Evolutionary conservation across 2,329 filamentous ascomycete genomes (phyloP), one percentile per base, ranked within the genome.

Genomic region (Fusarium guadeloupense): DNA sequence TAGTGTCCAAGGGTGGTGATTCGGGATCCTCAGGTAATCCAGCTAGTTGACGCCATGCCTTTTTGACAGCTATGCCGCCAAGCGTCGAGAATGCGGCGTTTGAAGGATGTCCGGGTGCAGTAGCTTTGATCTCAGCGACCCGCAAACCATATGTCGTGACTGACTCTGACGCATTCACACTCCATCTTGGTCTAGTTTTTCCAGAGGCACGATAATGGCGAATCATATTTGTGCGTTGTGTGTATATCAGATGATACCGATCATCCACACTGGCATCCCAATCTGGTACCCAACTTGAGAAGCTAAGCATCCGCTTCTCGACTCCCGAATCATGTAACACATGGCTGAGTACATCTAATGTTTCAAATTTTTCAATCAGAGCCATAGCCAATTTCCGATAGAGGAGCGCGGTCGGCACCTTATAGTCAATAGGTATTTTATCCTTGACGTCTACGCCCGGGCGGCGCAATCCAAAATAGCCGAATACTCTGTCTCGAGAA

Each of bases 401-500:
- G 1, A 54, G 21, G 3, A 33, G 33, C 0, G 28, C 40, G 1
- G 50, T 35, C 3, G 45, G 9, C 2, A 42, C 16, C 6, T 35
- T 28, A 23, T 52, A 59, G 25, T 59, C 46, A 5, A 46, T 35
- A 4, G 30, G 35, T 0, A 59, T 6, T 20, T 14, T 20, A 16
- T 17, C 16, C 16, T 39, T 23, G 6, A 28, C 13, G 7, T 13
- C 51, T 19, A 38, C 7, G 12, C 33, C 21, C 7, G 19, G 23
- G 6, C 50, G 16, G 6, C 26, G 31, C 9, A 59, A 23, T 1
- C 56, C 56, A 14, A 41, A 38, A 3, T 51, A 2, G 1, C 56
- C 56, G 35, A 51, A 59, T 1, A 59, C 31, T 30, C 45, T 20
- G 25, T 59, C 56, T 13, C 41, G 51, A 6, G 51, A 41, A 21